Percentiles rank a stretch among this genome's conserved stretches.
Evolutionary conservation across 768 basidiomycete species (phyloP).

Genomic region (Lenzites betulinus): DNA sequence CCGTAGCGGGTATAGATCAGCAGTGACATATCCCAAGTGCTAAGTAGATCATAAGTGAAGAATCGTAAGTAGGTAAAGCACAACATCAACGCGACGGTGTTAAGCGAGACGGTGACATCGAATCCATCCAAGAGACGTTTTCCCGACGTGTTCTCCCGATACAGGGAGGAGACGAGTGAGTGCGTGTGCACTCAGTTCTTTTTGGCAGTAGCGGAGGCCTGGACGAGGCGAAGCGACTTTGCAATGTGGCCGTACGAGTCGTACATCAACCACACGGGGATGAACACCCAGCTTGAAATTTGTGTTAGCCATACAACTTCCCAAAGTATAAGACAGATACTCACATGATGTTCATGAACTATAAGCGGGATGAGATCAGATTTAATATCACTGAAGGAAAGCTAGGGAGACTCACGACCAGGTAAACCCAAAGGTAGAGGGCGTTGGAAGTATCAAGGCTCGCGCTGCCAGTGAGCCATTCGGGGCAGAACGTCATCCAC

Average conservation of each 20-base stretch:
- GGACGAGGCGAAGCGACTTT: constrained; percentile 48
- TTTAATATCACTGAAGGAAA: neutral
- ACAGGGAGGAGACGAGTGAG: too few relatives aligned
- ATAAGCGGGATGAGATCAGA: neutral
- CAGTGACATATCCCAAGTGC: too few relatives aligned
- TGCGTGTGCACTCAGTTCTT: constrained; percentile 23
- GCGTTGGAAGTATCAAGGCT: constrained; percentile 71
- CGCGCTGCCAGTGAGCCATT: constrained; percentile 78
- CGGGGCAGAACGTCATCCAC: constrained; percentile 90
- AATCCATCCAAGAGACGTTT: too few relatives aligned
- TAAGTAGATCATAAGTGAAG: too few relatives aligned
- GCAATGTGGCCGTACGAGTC: constrained; percentile 78
- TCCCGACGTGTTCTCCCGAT: too few relatives aligned
- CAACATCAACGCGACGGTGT: too few relatives aligned
- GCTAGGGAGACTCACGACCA: constrained; percentile 57
- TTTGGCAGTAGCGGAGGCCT: constrained; percentile 23
- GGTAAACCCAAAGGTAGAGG: constrained; percentile 79
- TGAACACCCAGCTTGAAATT: constrained; percentile 67
- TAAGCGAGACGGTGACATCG: too few relatives aligned
- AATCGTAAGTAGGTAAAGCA: too few relatives aligned
- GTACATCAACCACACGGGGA: constrained; percentile 75
- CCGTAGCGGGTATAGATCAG: too few relatives aligned
- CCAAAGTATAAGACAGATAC: constrained; percentile 34
- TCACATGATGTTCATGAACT: constrained; percentile 85
- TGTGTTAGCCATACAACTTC: constrained; percentile 2